A percentile compares a stretch with the other conserved stretches of the same genome.
These are phyloP conservation scores for Fomitopsis schrenkii DNA, from an alignment of 1,284 basidiomycete genomes.

Conservation along the genomic window DNA sequence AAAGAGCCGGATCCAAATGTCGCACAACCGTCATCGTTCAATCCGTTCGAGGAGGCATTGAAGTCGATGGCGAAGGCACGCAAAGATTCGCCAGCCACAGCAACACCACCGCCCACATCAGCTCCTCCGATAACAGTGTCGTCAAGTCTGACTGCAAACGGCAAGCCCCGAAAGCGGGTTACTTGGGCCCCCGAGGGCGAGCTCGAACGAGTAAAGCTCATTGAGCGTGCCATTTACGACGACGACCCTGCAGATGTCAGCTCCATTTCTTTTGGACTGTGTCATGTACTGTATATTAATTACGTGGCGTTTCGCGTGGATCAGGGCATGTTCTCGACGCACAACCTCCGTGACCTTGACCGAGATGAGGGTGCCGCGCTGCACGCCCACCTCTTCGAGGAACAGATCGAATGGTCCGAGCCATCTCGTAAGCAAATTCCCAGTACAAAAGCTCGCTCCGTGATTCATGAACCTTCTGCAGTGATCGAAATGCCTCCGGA, in stretches of 20 bases:
- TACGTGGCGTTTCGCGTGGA: conserved; percentile 33
- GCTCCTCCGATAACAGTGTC: conserved; percentile 28
- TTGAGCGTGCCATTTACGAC: conserved; percentile 81
- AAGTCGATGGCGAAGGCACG: conserved; percentile 64
- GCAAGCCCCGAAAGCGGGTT: conserved; percentile 69
- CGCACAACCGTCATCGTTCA: conserved; percentile 71
- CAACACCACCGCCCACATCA: conserved; percentile 33
- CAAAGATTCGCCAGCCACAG: conserved; percentile 47
- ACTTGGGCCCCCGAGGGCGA: conserved; percentile 70
- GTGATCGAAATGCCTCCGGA: conserved; percentile 60
- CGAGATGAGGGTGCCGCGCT: conserved; percentile 79
- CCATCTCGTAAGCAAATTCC: conserved; percentile 54
- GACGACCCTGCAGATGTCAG: conserved; percentile 80
- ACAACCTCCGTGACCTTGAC: conserved; percentile 78
- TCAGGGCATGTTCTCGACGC: conserved; percentile 62
- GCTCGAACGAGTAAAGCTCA: conserved; percentile 69
- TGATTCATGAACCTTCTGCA: conserved; percentile 30
- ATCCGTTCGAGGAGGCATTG: conserved; percentile 78
- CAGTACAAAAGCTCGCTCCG: conserved; percentile 1
- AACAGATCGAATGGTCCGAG: conserved; percentile 78
- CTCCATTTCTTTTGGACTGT: conserved; percentile 36
- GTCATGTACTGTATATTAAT: conserved; percentile 54
- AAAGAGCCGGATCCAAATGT: conserved; percentile 54
- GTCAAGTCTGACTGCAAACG: conserved; percentile 34
- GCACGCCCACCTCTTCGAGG: conserved; percentile 76